phyloP scores from a whole-genome alignment of 2,329 filamentous ascomycete species.

The Paecilomyces formosus region DNA sequence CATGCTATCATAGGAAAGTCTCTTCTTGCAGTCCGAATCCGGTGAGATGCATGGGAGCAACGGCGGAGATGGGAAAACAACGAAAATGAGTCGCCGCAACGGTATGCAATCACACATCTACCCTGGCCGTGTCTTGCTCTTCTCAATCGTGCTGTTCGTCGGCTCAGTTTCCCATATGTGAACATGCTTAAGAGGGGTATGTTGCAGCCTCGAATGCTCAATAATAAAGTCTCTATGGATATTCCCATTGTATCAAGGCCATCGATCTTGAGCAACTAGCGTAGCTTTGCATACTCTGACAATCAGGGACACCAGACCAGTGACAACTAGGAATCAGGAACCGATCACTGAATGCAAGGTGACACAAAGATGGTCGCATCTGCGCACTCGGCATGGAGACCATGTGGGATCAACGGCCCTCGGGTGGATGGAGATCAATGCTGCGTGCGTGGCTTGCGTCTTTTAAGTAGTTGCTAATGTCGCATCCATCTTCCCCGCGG shows the following conservation, averaged over 20 bases:
- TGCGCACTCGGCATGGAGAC: background rate
- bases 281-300: background rate
- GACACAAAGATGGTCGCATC: background rate
- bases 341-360: background rate
- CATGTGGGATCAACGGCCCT: background rate
- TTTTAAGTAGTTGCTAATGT: background rate
- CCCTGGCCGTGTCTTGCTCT: background rate
- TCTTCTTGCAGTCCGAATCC: constrained; percentile 3
- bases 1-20: background rate
- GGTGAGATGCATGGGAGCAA: constrained; percentile 7
- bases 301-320: background rate
- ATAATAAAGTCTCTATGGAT: background rate
- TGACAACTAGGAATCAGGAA: background rate
- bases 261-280: background rate
- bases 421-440: background rate
- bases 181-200: background rate
- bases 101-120: background rate
- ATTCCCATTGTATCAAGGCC: background rate
- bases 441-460: background rate
- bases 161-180: background rate
- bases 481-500: background rate
- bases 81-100: background rate
- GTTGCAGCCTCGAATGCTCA: background rate
- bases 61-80: background rate
- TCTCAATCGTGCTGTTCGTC: background rate